phyloP scores from a whole-genome alignment of 75 land plant genomes.

The Cryptomeria japonica region DNA sequence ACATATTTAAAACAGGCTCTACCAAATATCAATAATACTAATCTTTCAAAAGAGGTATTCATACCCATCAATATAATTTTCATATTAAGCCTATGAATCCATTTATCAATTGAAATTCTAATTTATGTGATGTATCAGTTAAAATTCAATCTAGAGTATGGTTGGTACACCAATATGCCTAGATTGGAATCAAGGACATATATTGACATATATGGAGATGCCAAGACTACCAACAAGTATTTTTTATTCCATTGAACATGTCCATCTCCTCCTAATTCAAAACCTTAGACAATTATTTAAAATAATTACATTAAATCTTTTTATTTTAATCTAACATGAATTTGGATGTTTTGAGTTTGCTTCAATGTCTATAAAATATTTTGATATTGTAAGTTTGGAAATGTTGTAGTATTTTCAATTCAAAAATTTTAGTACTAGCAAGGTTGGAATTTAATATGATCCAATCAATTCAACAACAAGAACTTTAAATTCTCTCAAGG shows the following conservation, averaged over 20 bases:
- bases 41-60: conserved; percentile 7
- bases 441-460: not conserved
- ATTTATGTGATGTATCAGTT: not conserved
- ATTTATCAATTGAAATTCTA: not conserved
- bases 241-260: not conserved
- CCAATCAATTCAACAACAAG: not conserved
- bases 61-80: not conserved
- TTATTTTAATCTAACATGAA: not conserved
- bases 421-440: not conserved
- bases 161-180: too few relatives aligned
- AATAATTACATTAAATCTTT: not conserved
- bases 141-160: not conserved
- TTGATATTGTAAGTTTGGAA: too few relatives aligned
- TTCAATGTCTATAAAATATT: too few relatives aligned
- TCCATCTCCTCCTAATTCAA: too few relatives aligned
- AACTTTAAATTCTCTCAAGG: not conserved
- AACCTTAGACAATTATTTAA: too few relatives aligned
- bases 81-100: not conserved
- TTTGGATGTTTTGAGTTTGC: too few relatives aligned
- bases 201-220: too few relatives aligned
- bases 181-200: too few relatives aligned
- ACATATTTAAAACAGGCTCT: not conserved
- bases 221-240: not conserved
- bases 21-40: not conserved
- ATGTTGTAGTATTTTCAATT: too few relatives aligned